Percentiles rank a stretch among this genome's conserved stretches.
These are phyloP conservation scores for Stemphylium vesicarium DNA, from an alignment of 2,329 filamentous ascomycete genomes.

Conservation along the genomic window DNA sequence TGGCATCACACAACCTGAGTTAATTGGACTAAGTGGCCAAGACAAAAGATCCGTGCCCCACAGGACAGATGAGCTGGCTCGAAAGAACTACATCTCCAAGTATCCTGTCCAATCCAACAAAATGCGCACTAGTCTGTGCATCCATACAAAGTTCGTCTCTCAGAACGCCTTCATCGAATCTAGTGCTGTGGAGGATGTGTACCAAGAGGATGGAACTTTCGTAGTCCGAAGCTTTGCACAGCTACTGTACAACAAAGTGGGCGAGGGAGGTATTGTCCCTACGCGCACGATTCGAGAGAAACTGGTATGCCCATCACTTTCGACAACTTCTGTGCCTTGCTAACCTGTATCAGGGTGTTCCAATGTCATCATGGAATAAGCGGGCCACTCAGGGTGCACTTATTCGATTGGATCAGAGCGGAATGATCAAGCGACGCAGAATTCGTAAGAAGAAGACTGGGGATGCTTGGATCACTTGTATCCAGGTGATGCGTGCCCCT, in stretches of 20 bases:
- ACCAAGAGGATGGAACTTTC: slow-evolving; percentile 47
- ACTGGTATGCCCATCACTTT: slow-evolving; percentile 46
- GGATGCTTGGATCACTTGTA: slow-evolving; percentile 42
- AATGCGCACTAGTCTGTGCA: slow-evolving; percentile 63
- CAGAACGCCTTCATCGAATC: slow-evolving; percentile 36
- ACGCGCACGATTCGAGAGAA: slow-evolving; percentile 59
- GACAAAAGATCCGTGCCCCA: slow-evolving; percentile 70
- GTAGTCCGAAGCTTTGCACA: slow-evolving; percentile 59
- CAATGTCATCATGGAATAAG: slow-evolving; percentile 46
- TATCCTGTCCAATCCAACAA: slow-evolving; percentile 48
- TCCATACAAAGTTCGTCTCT: slow-evolving; percentile 58
- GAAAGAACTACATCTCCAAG: slow-evolving; percentile 68
- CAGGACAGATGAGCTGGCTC: slow-evolving; percentile 62
- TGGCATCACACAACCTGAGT: slow-evolving; percentile 65
- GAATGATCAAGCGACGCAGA: slow-evolving; percentile 49
- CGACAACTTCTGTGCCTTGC: neutral
- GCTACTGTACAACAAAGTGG: slow-evolving; percentile 57
- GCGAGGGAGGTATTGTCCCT: slow-evolving; percentile 58
- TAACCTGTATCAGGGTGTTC: slow-evolving; percentile 37
- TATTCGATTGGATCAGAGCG: slow-evolving; percentile 49
- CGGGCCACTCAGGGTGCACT: slow-evolving; percentile 50
- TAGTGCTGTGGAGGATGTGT: slow-evolving; percentile 42
- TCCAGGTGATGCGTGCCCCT: slow-evolving; percentile 51
- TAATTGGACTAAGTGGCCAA: slow-evolving; percentile 63
- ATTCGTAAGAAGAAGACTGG: slow-evolving; percentile 37